A percentile compares a stretch with the other conserved stretches of the same genome.
Evolutionary conservation across 2,329 filamentous ascomycete species (phyloP).

Genomic region (Pseudogymnoascus sp.): DNA sequence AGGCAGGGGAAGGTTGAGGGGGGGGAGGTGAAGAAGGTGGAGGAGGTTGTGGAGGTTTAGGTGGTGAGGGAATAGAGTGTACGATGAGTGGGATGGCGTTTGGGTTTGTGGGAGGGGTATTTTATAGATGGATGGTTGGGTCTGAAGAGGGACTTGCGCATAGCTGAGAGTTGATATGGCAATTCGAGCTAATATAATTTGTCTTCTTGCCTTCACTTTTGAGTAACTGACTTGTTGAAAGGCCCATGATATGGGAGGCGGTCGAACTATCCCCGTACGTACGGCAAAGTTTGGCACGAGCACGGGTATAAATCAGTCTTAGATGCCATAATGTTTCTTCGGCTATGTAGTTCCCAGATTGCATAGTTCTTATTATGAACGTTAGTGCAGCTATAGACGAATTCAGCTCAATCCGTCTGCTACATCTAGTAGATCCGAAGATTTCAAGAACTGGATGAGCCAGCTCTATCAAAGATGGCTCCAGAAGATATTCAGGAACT

Average conservation of each 20-base stretch:
- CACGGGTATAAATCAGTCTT: neutral
- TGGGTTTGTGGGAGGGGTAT: neutral
- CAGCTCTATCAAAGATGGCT: too few relatives aligned
- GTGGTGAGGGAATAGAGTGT: neutral
- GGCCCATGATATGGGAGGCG: neutral
- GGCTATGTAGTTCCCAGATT: too few relatives aligned
- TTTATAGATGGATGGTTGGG: neutral
- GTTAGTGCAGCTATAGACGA: too few relatives aligned
- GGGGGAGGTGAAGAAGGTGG: neutral
- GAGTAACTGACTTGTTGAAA: neutral
- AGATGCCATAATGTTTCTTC: neutral
- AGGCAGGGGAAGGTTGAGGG: constrained; percentile 15
- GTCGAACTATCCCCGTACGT: too few relatives aligned
- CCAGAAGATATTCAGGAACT: too few relatives aligned
- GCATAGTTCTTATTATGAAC: too few relatives aligned
- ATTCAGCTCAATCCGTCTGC: too few relatives aligned
- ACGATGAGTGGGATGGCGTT: constrained; percentile 4
- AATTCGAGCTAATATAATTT: neutral
- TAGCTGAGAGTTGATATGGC: neutral
- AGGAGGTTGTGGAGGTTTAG: neutral
- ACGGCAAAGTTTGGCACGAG: neutral
- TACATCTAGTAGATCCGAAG: too few relatives aligned
- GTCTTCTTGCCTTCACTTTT: neutral
- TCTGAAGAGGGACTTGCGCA: neutral
- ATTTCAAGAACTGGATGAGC: too few relatives aligned